Base-by-base conservation (phyloP, 805 yeast genomes). In the Brettanomyces nanus region DNA sequence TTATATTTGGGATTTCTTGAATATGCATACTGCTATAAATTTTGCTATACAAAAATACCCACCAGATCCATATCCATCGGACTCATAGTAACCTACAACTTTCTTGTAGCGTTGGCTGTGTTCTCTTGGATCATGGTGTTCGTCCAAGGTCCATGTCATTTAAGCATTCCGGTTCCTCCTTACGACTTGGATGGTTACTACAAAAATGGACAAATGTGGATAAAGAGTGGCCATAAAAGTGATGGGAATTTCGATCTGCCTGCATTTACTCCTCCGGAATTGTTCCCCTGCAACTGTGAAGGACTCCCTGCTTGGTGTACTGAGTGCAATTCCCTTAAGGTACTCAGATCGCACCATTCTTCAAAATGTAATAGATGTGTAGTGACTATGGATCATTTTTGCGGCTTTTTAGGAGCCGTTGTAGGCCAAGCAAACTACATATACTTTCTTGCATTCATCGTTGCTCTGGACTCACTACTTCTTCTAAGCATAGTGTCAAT, bases 221-320 rank as follows among this genome's bases (percentile, higher is more conserved):
- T 19, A 25, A 23, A 35, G 31, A 11, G 36, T 25, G 42, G 39
- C 15, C 39, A 44, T 5, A 19, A 25, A 19, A 17, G 32, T 4
- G 44, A 38, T 13, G n/a, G 22, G 33, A 18, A 26, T 14, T 17
- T 23, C 13, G 19, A 11, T n/a, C 17, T 14, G 7, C 17, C 17
- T 9, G 7, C 31, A n/a, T 9, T 26, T 20, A 5, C 35, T 0
- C 68, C 77, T 1, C 92, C 94, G 0, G 65, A 57, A 1, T 61
- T 68, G 19, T 89, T 85, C 52, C 52, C 69, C 14, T 83, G 95
- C 54, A 87, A 83, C 53, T 62, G 61, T 7, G 66, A 71, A 40
- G 97, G 97, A 0, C 75, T 69, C 45, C 94, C 95, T 0, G 63
- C 65, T 20, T 89, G 84, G 77, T 86, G 95, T 51, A 59, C 80